Base-by-base conservation (phyloP, 2,329 filamentous ascomycete species). In the Pseudofabraea citricarpa region DNA sequence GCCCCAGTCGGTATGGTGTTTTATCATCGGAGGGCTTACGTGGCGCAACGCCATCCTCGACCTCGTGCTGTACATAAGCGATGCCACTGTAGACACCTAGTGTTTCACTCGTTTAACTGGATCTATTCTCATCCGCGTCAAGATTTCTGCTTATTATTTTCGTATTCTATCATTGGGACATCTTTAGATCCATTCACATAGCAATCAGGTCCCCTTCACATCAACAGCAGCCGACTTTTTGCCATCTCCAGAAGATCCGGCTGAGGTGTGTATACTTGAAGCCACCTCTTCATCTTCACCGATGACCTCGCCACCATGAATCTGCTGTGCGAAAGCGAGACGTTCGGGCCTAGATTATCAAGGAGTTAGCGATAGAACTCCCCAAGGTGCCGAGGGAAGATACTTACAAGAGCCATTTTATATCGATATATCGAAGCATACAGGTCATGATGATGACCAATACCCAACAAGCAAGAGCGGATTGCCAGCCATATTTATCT, bases 401-500 rank as follows among this genome's bases (percentile, higher is more conserved):
- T 13, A 53, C 41, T 13, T 41, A 47, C 59, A 58, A 45, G n/a
- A 72, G 51, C 45, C 64, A 69, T 42, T 59, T 62, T 4, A 70
- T 60, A 56, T 74, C 70, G 18, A 73, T 60, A 40, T 63, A 67
- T 15, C 69, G 66, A 24, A 74, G 50, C 7, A 60, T 41, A 26
- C 67, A 67, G 0, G 68, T 67, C 65, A 73, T 70, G 13, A 61
- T 50, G n/a, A 70, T 65, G 4, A 73, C 70, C 1, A 73, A 54
- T 1, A 70, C 52, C 57, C 68, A 65, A 2, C 73, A 54, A 1
- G 65, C 70, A 37, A 70, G 57, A 1, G 68, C 65, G 13, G 68
- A 68, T 52, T 73, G 70, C 71, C 71, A 74, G 7, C 69, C 71
- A 39, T 71, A 70, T 40, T 63, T 63, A 44, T 70, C 64, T 67